These are phyloP conservation scores for Cutaneotrichosporon sp. DNA, from an alignment of 1,284 basidiomycete species.

Conservation along the genomic window DNA sequence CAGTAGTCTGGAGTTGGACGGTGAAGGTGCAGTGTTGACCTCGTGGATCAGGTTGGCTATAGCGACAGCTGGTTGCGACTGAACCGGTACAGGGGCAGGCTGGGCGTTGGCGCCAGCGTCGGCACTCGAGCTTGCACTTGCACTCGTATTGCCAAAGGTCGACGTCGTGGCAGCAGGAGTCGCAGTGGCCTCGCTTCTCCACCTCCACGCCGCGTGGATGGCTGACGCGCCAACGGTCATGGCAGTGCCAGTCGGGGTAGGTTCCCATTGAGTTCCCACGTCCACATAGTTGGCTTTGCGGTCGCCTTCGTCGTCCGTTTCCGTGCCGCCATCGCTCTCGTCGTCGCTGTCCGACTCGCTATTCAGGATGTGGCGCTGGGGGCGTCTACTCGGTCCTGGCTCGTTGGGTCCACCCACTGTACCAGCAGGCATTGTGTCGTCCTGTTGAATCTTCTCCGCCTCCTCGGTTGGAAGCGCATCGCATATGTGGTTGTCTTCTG, in stretches of 20 bases:
- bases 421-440: constrained; percentile 18
- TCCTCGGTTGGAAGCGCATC: constrained; percentile 21
- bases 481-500: constrained; percentile 31
- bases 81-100: neutral
- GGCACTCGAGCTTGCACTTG: neutral
- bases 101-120: neutral
- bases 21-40: neutral
- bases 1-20: constrained; percentile 1
- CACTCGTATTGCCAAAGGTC: too few relatives aligned
- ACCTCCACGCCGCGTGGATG: neutral
- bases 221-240: neutral
- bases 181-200: neutral
- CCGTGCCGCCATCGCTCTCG: constrained; percentile 14
- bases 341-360: constrained; percentile 10
- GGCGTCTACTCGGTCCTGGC: neutral
- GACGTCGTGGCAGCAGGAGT: neutral
- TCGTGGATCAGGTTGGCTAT: constrained; percentile 15
- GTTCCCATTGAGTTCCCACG: neutral
- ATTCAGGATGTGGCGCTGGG: neutral
- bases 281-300: constrained; percentile 4
- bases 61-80: constrained; percentile 6
- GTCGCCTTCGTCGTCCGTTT: constrained; percentile 9
- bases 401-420: neutral
- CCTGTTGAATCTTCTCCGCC: constrained; percentile 24
- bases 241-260: neutral